phyloP scores from a whole-genome alignment of 2,329 filamentous ascomycete species.

The Oidium heveae region DNA sequence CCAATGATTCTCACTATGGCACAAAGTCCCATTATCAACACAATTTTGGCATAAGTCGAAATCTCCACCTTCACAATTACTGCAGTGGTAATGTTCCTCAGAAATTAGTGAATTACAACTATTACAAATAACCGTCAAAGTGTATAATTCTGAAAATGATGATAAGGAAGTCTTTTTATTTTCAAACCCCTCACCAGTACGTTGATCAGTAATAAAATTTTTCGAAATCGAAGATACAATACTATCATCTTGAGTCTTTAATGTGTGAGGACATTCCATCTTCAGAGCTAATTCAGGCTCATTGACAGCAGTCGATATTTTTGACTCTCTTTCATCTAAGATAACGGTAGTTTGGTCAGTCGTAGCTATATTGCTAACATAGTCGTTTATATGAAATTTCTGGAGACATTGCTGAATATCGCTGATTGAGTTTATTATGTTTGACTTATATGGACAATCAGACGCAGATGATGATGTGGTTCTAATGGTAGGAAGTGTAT shows the following conservation, averaged over 20 bases:
- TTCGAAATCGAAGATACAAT: neutral
- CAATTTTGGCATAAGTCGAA: constrained; percentile 78
- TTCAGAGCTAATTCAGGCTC: neutral
- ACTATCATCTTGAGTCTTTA: neutral
- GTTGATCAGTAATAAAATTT: neutral
- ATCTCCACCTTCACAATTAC: constrained; percentile 75
- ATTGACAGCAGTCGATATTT: neutral
- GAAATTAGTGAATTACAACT: constrained; percentile 56
- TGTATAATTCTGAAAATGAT: neutral
- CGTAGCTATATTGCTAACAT: neutral
- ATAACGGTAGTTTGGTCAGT: neutral
- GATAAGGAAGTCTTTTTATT: neutral
- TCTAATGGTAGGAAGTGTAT: neutral
- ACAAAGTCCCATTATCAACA: constrained; percentile 49
- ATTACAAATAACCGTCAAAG: constrained; percentile 57
- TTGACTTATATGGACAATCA: neutral
- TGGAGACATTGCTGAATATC: neutral
- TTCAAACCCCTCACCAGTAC: neutral
- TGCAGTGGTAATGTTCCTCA: constrained; percentile 79
- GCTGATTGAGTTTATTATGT: neutral
- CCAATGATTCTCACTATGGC: constrained; percentile 64
- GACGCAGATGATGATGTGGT: neutral
- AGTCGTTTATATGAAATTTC: neutral
- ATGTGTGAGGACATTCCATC: neutral
- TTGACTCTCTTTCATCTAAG: neutral